Evolutionary conservation across 306 rosid species (phyloP).

Genomic region (Ceratonia siliqua): DNA sequence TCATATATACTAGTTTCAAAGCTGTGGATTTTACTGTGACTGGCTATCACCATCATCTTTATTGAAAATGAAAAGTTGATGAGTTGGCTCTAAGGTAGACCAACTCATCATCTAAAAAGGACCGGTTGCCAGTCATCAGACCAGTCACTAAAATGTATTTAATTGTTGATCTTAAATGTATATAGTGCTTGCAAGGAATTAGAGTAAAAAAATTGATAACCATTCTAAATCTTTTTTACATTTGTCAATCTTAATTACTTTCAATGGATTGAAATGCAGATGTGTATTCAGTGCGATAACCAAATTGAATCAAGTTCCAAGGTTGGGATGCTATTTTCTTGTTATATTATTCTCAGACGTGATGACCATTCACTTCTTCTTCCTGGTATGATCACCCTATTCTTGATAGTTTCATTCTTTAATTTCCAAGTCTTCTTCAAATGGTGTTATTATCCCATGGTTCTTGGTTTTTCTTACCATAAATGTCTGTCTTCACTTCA

Average conservation of each 20-base stretch:
- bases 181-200: constrained; percentile 26
- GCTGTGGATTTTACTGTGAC: constrained; percentile 12
- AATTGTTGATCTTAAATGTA: constrained; percentile 16
- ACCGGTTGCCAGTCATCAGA: not conserved
- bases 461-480: not conserved
- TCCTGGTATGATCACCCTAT: constrained; percentile 64
- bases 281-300: constrained; percentile 86
- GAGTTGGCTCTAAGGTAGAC: not conserved
- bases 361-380: constrained; percentile 91
- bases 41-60: constrained; percentile 12
- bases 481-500: not conserved
- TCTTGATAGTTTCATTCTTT: constrained; percentile 25
- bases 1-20: constrained; percentile 10
- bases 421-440: not conserved
- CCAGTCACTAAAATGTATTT: not conserved
- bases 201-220: not conserved
- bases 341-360: constrained; percentile 72
- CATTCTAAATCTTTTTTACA: constrained; percentile 11
- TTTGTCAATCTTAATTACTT: constrained; percentile 24
- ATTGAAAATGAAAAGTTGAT: not conserved
- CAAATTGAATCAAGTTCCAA: constrained; percentile 73
- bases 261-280: constrained; percentile 51
- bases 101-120: constrained; percentile 2
- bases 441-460: not conserved
- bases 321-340: constrained; percentile 88